phyloP scores from a whole-genome alignment of 805 yeast genomes.

The Maudiozyma serrabonitensis region DNA sequence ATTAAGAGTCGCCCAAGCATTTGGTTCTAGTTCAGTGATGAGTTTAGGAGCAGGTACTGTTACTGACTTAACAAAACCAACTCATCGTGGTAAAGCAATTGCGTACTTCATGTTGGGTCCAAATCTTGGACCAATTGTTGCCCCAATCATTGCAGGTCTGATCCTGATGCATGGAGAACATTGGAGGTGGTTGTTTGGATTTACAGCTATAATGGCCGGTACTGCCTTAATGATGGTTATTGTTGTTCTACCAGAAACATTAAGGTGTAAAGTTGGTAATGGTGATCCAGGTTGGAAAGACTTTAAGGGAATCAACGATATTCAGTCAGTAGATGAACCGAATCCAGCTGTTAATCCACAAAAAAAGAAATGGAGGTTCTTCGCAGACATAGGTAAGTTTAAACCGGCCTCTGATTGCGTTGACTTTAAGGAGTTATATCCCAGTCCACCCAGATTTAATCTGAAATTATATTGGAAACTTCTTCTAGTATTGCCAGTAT shows the following conservation, averaged over 20 bases:
- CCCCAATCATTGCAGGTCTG: constrained; percentile 79
- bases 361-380: constrained; percentile 9
- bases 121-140: constrained; percentile 72
- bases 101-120: constrained; percentile 84
- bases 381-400: constrained; percentile 19
- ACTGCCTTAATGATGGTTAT: constrained; percentile 41
- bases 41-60: constrained; percentile 89
- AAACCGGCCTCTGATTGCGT: constrained; percentile 19
- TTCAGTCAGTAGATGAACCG: constrained; percentile 1
- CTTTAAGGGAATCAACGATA: not conserved
- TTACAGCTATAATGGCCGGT: constrained; percentile 59
- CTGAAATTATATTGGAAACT: constrained; percentile 31
- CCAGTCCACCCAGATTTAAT: constrained; percentile 39
- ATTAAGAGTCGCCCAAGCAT: constrained; percentile 59
- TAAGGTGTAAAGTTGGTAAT: constrained; percentile 51
- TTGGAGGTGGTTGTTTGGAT: constrained; percentile 80
- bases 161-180: constrained; percentile 60
- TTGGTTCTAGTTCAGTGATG: constrained; percentile 83
- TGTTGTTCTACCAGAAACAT: constrained; percentile 69
- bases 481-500: constrained; percentile 35
- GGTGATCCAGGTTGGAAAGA: constrained; percentile 32
- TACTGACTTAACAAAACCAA: constrained; percentile 59
- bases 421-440: constrained; percentile 25
- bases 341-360: not conserved
- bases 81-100: constrained; percentile 70